phyloP scores from a whole-genome alignment of 306 rosid species.

The Spatholobus suberectus region DNA sequence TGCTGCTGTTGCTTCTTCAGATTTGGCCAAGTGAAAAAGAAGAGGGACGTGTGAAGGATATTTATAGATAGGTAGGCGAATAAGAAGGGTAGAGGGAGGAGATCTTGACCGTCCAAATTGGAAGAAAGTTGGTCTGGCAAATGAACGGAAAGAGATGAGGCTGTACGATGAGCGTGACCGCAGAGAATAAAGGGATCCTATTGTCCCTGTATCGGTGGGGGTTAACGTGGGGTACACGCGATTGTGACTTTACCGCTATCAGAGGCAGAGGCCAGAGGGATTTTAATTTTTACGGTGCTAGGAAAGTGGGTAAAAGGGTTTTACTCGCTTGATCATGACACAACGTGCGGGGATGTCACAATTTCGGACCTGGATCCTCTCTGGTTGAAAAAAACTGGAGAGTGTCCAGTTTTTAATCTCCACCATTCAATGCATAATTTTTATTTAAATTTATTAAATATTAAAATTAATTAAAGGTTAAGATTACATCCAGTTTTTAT shows the following conservation, averaged over 20 bases:
- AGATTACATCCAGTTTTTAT: no score
- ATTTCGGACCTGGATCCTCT: no score
- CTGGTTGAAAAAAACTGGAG: no score
- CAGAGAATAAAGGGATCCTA: not conserved
- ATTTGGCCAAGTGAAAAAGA: conserved; percentile 15
- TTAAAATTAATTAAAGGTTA: no score
- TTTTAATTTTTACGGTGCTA: not conserved
- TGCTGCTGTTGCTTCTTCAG: conserved; percentile 21
- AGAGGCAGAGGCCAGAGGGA: not conserved
- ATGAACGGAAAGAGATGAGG: not conserved
- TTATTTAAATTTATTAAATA: no score
- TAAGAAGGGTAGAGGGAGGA: not conserved
- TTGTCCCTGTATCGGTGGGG: not conserved
- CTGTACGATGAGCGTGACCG: not conserved
- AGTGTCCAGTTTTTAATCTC: no score
- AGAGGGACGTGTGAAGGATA: conserved; percentile 9
- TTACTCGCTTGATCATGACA: not conserved
- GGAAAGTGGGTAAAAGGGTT: not conserved
- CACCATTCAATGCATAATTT: no score
- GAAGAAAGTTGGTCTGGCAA: not conserved
- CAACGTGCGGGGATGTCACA: conserved; percentile 8
- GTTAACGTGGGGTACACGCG: conserved; percentile 33
- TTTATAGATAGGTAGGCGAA: conserved; percentile 30
- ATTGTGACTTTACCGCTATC: conserved; percentile 21
- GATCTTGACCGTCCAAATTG: not conserved